phyloP scores from a whole-genome alignment of 73 alveolate genomes.

The Loxodes magnus region DNA sequence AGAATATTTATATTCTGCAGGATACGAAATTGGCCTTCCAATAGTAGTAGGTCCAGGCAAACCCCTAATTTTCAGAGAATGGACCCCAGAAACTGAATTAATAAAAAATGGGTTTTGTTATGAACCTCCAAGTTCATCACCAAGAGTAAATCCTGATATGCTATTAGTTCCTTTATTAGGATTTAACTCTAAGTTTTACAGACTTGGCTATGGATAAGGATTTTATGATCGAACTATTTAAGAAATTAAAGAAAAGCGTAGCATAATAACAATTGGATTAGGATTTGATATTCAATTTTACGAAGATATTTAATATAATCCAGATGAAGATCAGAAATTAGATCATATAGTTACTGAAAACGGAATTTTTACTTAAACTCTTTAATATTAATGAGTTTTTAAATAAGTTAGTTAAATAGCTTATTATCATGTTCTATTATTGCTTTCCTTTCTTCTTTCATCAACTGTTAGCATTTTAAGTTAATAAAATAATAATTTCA shows the following conservation, averaged over 20 bases:
- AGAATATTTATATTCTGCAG: background rate
- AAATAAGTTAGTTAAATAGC: too few species aligned
- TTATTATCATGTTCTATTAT: too few species aligned
- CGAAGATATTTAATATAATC: too few species aligned
- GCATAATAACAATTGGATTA: too few species aligned
- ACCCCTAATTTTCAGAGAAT: conserved; percentile 19
- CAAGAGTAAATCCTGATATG: conserved; percentile 14
- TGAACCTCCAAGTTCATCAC: conserved; percentile 4
- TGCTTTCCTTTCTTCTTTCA: too few species aligned
- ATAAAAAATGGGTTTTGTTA: conserved; percentile 1
- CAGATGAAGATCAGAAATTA: too few species aligned
- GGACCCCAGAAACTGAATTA: conserved; percentile 11
- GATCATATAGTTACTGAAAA: too few species aligned
- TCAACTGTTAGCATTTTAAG: too few species aligned
- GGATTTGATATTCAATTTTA: too few species aligned
- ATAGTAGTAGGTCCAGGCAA: background rate
- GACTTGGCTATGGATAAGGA: conserved; percentile 37
- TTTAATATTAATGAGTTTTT: too few species aligned
- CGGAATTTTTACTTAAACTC: too few species aligned
- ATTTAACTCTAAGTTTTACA: conserved; percentile 4
- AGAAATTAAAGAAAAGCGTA: background rate
- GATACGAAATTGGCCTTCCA: conserved; percentile 14
- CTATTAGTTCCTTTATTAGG: conserved; percentile 19
- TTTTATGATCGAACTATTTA: conserved; percentile 25
- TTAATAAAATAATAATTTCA: too few species aligned